Percentiles rank a stretch among this genome's conserved stretches.
Evolutionary conservation across 2,329 filamentous ascomycete species (phyloP).

Genomic region (Graphium sp.): DNA sequence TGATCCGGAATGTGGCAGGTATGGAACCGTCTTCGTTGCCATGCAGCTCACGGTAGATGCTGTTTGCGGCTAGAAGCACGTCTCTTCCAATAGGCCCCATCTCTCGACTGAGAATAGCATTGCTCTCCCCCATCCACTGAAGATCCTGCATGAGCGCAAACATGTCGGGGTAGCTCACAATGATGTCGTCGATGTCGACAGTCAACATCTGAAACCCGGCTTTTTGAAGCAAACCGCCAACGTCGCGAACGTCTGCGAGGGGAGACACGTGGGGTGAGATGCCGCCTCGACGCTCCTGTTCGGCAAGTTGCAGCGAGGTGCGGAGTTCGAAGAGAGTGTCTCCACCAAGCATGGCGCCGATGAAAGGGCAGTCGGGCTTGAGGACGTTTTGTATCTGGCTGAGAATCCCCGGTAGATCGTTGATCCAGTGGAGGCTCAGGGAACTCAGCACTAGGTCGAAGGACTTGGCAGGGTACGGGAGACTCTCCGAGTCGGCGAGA

Average conservation of each 20-base stretch:
- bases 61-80: constrained; percentile 72
- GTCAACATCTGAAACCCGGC: constrained; percentile 93
- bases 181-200: constrained; percentile 91
- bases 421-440: constrained; percentile 90
- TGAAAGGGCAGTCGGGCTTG: constrained; percentile 81
- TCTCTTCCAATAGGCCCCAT: constrained; percentile 64
- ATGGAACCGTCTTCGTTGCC: constrained; percentile 62
- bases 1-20: constrained; percentile 85
- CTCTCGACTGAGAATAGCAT: constrained; percentile 74
- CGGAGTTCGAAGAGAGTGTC: constrained; percentile 89
- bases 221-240: constrained; percentile 71
- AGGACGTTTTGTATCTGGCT: constrained; percentile 73
- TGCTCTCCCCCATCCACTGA: constrained; percentile 91
- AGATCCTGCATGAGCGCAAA: constrained; percentile 89
- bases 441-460: constrained; percentile 89
- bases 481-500: constrained; percentile 53
- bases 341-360: constrained; percentile 91
- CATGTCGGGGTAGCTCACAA: constrained; percentile 81
- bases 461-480: constrained; percentile 58
- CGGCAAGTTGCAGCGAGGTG: constrained; percentile 81
- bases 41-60: constrained; percentile 77
- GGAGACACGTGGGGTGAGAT: constrained; percentile 84
- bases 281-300: constrained; percentile 79
- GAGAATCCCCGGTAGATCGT: constrained; percentile 77
- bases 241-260: constrained; percentile 77